A percentile compares a stretch with the other conserved stretches of the same genome.
Evolutionary conservation across 208 protist species (phyloP).

Genomic region (Leishmania guyanensis): DNA sequence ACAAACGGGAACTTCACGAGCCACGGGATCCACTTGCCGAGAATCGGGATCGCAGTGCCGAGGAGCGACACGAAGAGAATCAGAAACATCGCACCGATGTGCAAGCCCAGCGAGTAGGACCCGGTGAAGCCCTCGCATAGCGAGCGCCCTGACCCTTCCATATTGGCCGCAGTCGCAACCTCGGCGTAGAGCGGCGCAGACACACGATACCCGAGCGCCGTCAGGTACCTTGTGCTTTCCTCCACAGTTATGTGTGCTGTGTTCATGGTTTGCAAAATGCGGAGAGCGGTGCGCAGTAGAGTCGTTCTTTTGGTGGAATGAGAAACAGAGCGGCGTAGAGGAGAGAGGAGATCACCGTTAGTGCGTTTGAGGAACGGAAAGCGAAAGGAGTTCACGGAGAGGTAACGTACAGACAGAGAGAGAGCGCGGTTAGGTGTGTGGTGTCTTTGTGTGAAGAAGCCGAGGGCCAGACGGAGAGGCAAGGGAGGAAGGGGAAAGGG

Average conservation of each 20-base stretch:
- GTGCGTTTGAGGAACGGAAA: no score
- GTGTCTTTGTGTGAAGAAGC: no score
- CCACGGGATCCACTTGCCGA: slow-evolving; percentile 44
- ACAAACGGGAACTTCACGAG: slow-evolving; percentile 50
- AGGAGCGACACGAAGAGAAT: slow-evolving; percentile 48
- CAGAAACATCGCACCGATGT: slow-evolving; percentile 50
- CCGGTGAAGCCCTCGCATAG: slow-evolving; percentile 42
- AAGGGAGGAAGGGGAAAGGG: no score
- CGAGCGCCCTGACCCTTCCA: not conserved
- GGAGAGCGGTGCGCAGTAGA: no score
- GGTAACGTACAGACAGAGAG: no score
- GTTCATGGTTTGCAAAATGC: not conserved
- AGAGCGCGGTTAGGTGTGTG: no score
- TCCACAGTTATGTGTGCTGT: slow-evolving; percentile 7
- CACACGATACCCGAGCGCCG: slow-evolving; percentile 13
- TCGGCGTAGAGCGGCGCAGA: not conserved
- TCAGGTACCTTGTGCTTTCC: slow-evolving; percentile 6
- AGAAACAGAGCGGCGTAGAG: no score
- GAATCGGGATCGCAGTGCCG: slow-evolving; percentile 47
- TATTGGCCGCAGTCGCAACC: not conserved
- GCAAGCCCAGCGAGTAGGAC: slow-evolving; percentile 44
- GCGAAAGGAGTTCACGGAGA: no score
- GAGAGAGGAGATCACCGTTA: no score
- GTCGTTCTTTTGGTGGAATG: no score
- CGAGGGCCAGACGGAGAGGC: no score